Evolutionary conservation across 2,329 filamentous ascomycete species (phyloP).

Genomic region (Aspergillus carbonarius): DNA sequence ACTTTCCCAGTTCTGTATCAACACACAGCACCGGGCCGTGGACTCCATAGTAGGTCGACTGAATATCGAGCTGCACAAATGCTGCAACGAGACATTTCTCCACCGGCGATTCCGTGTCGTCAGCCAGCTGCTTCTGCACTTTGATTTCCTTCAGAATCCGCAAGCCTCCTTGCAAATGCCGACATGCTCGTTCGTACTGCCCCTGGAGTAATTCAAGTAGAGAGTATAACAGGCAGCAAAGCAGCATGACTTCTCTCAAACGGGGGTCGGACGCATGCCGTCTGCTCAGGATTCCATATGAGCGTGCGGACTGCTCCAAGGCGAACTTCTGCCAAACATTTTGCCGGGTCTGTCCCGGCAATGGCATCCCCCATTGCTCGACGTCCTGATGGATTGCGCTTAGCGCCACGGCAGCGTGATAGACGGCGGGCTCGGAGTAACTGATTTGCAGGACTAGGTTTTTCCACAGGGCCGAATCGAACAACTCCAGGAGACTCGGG

Average conservation of each 20-base stretch:
- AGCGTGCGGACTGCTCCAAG: slow-evolving; percentile 3
- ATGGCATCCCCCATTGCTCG: neutral
- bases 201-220: neutral
- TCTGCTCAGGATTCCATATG: neutral
- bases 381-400: slow-evolving; percentile 5
- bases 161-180: slow-evolving; percentile 3
- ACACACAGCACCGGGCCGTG: neutral
- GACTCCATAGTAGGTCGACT: neutral
- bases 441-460: neutral
- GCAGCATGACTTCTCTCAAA: neutral
- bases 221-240: slow-evolving; percentile 6
- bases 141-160: neutral
- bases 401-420: slow-evolving; percentile 4
- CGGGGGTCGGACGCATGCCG: slow-evolving; percentile 1
- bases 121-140: neutral
- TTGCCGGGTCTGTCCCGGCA: neutral
- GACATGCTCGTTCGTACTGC: slow-evolving; percentile 4
- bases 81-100: slow-evolving; percentile 1
- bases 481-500: neutral
- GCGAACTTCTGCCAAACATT: slow-evolving; percentile 7
- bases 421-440: slow-evolving; percentile 5
- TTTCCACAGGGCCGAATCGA: neutral
- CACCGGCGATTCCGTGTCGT: neutral
- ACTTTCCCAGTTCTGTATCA: neutral
- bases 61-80: slow-evolving; percentile 5